Evolutionary conservation across 2,329 filamentous ascomycete species (phyloP), one percentile per base, ranked within the genome.

Genomic region (Pseudogymnoascus sp.): DNA sequence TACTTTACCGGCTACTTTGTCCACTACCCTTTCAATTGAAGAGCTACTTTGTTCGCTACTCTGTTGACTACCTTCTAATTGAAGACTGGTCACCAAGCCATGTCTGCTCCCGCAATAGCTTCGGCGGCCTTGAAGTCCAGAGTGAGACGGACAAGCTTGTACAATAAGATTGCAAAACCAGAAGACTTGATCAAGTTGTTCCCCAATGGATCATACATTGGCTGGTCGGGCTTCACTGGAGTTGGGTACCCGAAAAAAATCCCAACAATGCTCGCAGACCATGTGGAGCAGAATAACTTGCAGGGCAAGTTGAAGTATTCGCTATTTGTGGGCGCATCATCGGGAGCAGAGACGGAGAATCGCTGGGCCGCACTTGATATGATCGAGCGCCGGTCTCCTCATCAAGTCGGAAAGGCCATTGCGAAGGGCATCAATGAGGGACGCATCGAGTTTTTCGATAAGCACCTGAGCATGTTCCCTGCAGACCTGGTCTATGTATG

Each of bases 401-500:
- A 96, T 77, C 91, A 96, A 74, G 91, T 96, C 65, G 91, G 91
- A 73, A 96, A 96, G 80, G 83, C 89, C 64, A 96, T 96, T 68
- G 85, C 91, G 65, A 93, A 91, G 79, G 91, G 91, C 8, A 96
- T 96, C 78, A 96, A 96, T 75, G 86, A 88, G 70, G 91, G 91
- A 47, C 82, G 88, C 68, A 96, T 96, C 77, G 86, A 93, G 67
- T 96, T 96, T 77, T 96, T 96, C 74, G 91, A 96, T 75, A 96
- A 96, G 79, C 91, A 96, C 78, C 75, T 96, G 73, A 92, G 88
- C 76, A 96, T 96, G 91, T 96, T 96, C 74, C 91, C 91, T 3
- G 83, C 87, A 40, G 91, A 96, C 73, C 79, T 96, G 67, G 88
- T 93, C 74, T 95, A 95, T 74, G 47, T 38, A 10, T 24, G 33